Evolutionary conservation across 1,139 yeast genomes (phyloP).

Genomic region (Blastobotrys persicus): DNA sequence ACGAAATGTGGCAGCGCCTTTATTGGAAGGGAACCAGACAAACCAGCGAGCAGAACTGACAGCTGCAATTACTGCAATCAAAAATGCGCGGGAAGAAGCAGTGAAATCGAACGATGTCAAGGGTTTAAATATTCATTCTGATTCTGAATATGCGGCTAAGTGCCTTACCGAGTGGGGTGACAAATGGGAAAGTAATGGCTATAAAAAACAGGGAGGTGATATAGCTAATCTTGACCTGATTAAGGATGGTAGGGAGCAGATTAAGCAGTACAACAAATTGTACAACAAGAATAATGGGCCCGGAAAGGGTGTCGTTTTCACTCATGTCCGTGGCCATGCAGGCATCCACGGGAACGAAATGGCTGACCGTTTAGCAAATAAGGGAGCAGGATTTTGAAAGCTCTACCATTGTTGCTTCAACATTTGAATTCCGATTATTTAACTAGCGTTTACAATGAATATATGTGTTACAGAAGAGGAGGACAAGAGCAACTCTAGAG

Average conservation of each 20-base stretch:
- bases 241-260: constrained; percentile 22
- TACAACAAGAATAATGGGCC: constrained; percentile 32
- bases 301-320: constrained; percentile 41
- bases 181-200: constrained; percentile 56
- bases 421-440: too few relatives aligned
- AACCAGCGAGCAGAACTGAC: constrained; percentile 79
- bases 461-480: too few relatives aligned
- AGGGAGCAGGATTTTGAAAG: constrained; percentile 14
- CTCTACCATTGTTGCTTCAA: too few relatives aligned
- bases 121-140: constrained; percentile 44
- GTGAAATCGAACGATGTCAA: constrained; percentile 18
- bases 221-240: constrained; percentile 14
- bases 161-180: constrained; percentile 51
- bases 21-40: constrained; percentile 51
- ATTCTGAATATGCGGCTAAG: constrained; percentile 55
- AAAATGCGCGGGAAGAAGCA: constrained; percentile 1
- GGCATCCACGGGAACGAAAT: constrained; percentile 69
- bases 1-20: constrained; percentile 51
- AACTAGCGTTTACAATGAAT: too few relatives aligned
- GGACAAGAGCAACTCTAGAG: too few relatives aligned
- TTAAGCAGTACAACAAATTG: constrained; percentile 26
- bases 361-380: constrained; percentile 69
- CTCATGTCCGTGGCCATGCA: constrained; percentile 71
- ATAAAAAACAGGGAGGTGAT: constrained; percentile 40
- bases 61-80: constrained; percentile 61